These are phyloP conservation scores for Tympanopsis confertula DNA, from an alignment of 2,329 filamentous ascomycete species.

Conservation along the genomic window DNA sequence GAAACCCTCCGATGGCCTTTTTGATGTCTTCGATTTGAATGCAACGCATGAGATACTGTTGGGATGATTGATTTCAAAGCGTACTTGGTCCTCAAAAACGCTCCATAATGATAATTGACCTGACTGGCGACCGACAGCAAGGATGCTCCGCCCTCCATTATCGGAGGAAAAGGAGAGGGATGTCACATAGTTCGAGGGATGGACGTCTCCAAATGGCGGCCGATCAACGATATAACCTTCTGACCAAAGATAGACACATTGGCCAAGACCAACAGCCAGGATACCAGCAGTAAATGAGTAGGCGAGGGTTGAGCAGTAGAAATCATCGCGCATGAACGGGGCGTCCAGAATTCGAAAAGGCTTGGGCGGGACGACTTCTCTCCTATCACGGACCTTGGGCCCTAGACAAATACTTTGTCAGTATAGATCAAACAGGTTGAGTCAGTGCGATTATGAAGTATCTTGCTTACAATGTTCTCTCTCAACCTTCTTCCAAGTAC, in stretches of 20 bases:
- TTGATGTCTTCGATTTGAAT: conserved; percentile 33
- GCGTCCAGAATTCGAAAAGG: conserved; percentile 28
- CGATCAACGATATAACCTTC: conserved; percentile 39
- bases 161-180: conserved; percentile 53
- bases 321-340: conserved; percentile 52
- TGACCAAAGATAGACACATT: conserved; percentile 55
- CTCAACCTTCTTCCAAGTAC: background rate
- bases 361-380: background rate
- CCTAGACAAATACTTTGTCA: too few relatives aligned
- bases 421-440: too few relatives aligned
- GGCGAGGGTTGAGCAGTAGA: conserved; percentile 54
- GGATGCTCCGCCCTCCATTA: conserved; percentile 43
- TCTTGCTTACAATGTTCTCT: background rate
- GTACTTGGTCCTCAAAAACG: conserved; percentile 35
- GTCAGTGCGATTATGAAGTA: too few relatives aligned
- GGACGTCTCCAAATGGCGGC: conserved; percentile 8
- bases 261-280: conserved; percentile 51
- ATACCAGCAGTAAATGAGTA: conserved; percentile 48
- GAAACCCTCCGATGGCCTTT: conserved; percentile 4
- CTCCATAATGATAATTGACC: conserved; percentile 52
- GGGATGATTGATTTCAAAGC: conserved; percentile 46
- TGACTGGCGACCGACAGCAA: conserved; percentile 49
- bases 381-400: too few relatives aligned
- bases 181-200: conserved; percentile 28
- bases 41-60: conserved; percentile 45